Conservation (phyloP, 495 filamentous ascomycete species). For the Stereocaulon alpinum region DNA sequence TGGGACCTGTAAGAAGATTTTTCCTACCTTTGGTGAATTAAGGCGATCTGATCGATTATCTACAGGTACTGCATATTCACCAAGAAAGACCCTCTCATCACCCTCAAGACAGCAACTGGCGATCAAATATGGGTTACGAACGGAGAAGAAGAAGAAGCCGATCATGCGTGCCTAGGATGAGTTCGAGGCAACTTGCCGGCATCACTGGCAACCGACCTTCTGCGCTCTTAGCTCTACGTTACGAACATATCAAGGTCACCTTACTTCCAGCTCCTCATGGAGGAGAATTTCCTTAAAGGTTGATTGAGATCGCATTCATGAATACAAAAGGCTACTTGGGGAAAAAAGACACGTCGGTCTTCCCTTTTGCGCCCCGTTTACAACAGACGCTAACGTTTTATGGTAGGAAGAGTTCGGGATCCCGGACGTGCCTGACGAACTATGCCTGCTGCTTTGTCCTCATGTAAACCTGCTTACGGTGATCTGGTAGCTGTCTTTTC, state of each 20-base stretch:
- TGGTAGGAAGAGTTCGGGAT: background rate
- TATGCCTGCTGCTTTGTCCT: background rate
- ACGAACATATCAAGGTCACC: constrained; percentile 9
- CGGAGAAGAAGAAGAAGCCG: constrained; percentile 7
- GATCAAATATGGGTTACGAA: constrained; percentile 1
- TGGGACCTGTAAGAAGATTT: constrained; percentile 4
- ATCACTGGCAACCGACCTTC: constrained; percentile 10
- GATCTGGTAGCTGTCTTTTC: too few relatives aligned
- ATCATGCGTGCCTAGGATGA: constrained; percentile 6
- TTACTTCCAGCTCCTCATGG: background rate
- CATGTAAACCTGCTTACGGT: background rate
- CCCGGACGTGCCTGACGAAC: too few relatives aligned
- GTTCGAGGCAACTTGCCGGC: constrained; percentile 4
- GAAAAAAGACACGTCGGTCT: constrained; percentile 6
- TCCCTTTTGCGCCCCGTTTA: background rate
- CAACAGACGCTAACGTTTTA: background rate
- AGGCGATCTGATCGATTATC: constrained; percentile 4
- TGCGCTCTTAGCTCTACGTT: constrained; percentile 4
- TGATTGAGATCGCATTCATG: constrained; percentile 5
- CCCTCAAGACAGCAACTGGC: background rate
- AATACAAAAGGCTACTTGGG: constrained; percentile 13
- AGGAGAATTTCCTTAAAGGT: background rate
- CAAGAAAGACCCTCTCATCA: constrained; percentile 10
- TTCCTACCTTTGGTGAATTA: background rate
- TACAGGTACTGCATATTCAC: constrained; percentile 8